phyloP scores from a whole-genome alignment of 1,139 yeast species.

The Suhomyces guaymorum region DNA sequence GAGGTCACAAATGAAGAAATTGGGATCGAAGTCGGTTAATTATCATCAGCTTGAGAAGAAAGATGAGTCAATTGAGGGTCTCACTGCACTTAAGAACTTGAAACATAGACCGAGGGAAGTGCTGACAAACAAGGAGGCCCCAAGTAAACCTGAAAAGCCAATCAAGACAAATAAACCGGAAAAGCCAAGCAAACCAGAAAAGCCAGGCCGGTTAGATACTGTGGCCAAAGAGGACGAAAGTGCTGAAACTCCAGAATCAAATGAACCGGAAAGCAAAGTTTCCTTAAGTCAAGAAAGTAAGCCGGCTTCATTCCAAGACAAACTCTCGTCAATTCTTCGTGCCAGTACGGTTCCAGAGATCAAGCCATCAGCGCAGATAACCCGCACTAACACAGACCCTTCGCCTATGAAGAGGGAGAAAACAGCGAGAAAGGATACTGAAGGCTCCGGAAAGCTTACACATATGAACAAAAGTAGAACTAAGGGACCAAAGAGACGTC shows the following conservation, averaged over 20 bases:
- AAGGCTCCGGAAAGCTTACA: conserved; percentile 32
- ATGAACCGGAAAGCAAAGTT: not conserved
- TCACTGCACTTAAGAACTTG: conserved; percentile 20
- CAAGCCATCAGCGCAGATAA: conserved; percentile 7
- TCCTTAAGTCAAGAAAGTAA: not conserved
- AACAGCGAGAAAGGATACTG: conserved; percentile 10
- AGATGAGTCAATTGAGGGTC: conserved; percentile 18
- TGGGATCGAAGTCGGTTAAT: conserved; percentile 15
- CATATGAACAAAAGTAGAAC: conserved; percentile 67
- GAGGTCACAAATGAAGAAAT: conserved; percentile 25
- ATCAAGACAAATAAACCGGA: conserved; percentile 2
- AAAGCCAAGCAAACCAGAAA: conserved; percentile 10
- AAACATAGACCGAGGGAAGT: too few relatives aligned
- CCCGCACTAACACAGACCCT: conserved; percentile 16
- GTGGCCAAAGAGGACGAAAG: conserved; percentile 6
- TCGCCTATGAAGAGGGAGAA: not conserved
- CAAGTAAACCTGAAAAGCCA: conserved; percentile 1
- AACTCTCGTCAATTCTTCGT: conserved; percentile 25
- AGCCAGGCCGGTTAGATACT: conserved; percentile 1
- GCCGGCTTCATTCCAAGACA: conserved; percentile 20
- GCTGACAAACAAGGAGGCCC: too few relatives aligned
- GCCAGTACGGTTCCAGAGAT: conserved; percentile 26
- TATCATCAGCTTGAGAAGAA: conserved; percentile 13
- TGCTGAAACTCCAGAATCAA: conserved; percentile 6
- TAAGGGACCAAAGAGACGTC: conserved; percentile 73